Evolutionary conservation across 163 green algal genomes (phyloP), one percentile per base, ranked within the genome.

Genomic region (Scenedesmus sp.): DNA sequence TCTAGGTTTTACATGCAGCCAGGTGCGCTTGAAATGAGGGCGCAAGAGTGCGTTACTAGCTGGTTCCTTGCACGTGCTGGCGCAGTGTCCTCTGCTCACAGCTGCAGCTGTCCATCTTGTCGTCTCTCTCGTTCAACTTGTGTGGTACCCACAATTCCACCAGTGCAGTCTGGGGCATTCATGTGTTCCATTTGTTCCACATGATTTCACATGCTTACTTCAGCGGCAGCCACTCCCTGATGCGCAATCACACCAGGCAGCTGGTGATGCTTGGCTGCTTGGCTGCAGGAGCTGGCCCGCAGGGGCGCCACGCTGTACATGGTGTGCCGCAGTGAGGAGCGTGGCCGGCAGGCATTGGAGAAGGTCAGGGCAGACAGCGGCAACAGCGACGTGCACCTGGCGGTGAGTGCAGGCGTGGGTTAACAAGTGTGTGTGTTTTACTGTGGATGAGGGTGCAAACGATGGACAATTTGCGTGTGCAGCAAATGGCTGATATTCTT

Each of bases 321-420:
- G 95, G 90, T 96, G 33, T 97, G 95, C 87, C 93, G 95, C 42
- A 96, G 94, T 80, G 78, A 94, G 73, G 82, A 94, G 65, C 91
- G 95, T 2, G 96, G 96, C 7, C 53, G 92, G 80, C 87, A 83
- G 37, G 96, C 96, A 49, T 87, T 96, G 33, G 81, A 94, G 37
- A 59, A 86, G 6, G 93, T 98, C 33, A 88, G 33, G 13, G 59
- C 26, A 30, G 80, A 68, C 24, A 95, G 89, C 40, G 90, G 86
- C 86, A 96, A 96, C 78, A 15, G 89, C 6, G 81, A 97, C 61
- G 94, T 98, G 59, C 92, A 96, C 56, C 82, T 97, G 18, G 90
- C 92, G 89, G 85, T 94, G 49, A 89, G 91, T 68, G 42, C 2
- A 16, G 15, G 43, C 12, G 10, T 30, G 18, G 10, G 35, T 82